Conservation (phyloP, 169 alveolate species). For the Plasmodium gallinaceum region DNA sequence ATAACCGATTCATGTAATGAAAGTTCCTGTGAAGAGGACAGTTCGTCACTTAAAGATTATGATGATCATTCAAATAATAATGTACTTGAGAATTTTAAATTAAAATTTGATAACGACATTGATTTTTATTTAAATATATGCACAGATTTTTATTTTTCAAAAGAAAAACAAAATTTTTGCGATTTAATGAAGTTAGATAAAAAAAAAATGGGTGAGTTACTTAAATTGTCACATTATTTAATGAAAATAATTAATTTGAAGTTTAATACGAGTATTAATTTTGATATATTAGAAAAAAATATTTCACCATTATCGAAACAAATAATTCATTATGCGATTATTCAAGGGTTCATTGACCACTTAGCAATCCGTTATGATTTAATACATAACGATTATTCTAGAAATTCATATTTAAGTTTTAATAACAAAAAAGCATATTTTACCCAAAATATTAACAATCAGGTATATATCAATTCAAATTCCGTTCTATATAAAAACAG, state of each 20-base stretch:
- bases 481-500: slow-evolving; percentile 61
- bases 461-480: slow-evolving; percentile 63
- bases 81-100: slow-evolving; percentile 30
- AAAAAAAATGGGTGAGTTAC: slow-evolving; percentile 66
- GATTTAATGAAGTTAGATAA: slow-evolving; percentile 44
- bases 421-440: slow-evolving; percentile 63
- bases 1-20: background rate
- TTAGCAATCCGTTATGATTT: slow-evolving; percentile 74
- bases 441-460: slow-evolving; percentile 66
- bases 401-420: slow-evolving; percentile 41
- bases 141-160: slow-evolving; percentile 62
- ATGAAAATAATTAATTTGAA: slow-evolving; percentile 53
- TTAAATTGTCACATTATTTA: slow-evolving; percentile 66
- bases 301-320: slow-evolving; percentile 37
- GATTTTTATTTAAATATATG: slow-evolving; percentile 64
- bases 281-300: slow-evolving; percentile 37
- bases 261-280: slow-evolving; percentile 44
- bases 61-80: background rate
- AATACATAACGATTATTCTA: slow-evolving; percentile 59
- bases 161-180: slow-evolving; percentile 38
- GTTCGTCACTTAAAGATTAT: background rate
- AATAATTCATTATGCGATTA: slow-evolving; percentile 66
- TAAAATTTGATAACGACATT: slow-evolving; percentile 57
- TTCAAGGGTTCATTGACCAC: slow-evolving; percentile 75
- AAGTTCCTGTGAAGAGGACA: slow-evolving; percentile 1